Base-by-base conservation (phyloP, 1,139 yeast species). In the Blastobotrys apis region DNA sequence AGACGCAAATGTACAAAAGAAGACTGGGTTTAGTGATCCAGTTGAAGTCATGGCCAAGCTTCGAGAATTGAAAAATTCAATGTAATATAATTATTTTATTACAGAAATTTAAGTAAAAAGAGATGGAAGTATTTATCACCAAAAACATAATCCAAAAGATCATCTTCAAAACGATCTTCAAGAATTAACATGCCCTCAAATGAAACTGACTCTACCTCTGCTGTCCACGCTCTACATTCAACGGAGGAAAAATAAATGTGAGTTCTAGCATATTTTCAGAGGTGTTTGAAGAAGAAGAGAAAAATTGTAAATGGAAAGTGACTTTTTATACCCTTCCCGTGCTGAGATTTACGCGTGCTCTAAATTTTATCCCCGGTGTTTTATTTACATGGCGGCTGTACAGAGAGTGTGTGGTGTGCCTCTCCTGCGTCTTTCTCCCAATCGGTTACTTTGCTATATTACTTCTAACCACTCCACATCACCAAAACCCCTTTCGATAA, bases 31-130 rank as follows among this genome's bases (percentile, higher is more conserved):
- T 0, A 57, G 60, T 22, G 65, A 69, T 33, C 69, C 74, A 1
- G 69, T 69, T 10, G 76, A 73, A 16, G 77, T 84, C 31, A 84
- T 86, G 92, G 73, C 71, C 33, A 71, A 68, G 53, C 68, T 86
- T 55, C 74, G 96, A 52, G 77, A 77, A 54, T 62, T 85, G 75
- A 86, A 86, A 66, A 85, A 86, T 59, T 66, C 62, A 42, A 64
- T 71, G 63, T 75, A 64, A 50, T 35, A 13, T 5, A 5, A 5
- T 15, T 9, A 8, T 32, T 8, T 8, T 8, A 17, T 32, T n/a
- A n/a, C n/a, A n/a, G n/a, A n/a, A n/a, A n/a, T n/a, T n/a, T n/a
- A n/a, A n/a, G n/a, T n/a, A n/a, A n/a, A n/a, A n/a, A n/a, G n/a
- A n/a, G n/a, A n/a, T n/a, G n/a, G n/a, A n/a, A n/a, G n/a, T n/a